Conservation (phyloP, 805 yeast genomes). For the Dipodascopsis uninucleata region DNA sequence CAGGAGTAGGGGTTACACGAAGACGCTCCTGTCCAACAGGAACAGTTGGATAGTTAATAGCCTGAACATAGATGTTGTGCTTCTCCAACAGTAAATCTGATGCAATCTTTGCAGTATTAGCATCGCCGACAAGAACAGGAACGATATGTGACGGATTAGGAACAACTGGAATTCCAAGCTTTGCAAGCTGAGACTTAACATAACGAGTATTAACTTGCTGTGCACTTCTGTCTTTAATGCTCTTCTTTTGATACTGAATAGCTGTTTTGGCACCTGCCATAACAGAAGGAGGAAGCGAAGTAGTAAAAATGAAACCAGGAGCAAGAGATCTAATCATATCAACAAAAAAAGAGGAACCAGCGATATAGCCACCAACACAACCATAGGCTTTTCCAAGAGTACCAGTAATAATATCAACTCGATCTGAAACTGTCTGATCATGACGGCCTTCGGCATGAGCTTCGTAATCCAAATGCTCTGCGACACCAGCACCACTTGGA, state of each 20-base stretch:
- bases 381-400: conserved; percentile 97
- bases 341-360: conserved; percentile 75
- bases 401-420: conserved; percentile 95
- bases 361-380: conserved; percentile 95
- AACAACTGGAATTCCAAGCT: conserved; percentile 85
- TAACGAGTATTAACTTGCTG: conserved; percentile 85
- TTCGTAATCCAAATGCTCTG: conserved; percentile 90
- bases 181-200: conserved; percentile 67
- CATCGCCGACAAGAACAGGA: conserved; percentile 92
- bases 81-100: conserved; percentile 82
- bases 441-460: conserved; percentile 66
- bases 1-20: conserved; percentile 98
- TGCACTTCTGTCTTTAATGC: conserved; percentile 69
- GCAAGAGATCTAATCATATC: conserved; percentile 97
- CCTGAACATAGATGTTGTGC: conserved; percentile 91
- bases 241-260: conserved; percentile 74
- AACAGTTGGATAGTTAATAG: conserved; percentile 97
- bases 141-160: conserved; percentile 98
- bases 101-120: conserved; percentile 85
- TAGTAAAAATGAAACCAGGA: conserved; percentile 96
- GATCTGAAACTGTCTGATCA: conserved; percentile 69
- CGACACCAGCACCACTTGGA: conserved; percentile 99
- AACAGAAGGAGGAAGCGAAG: conserved; percentile 93
- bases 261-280: conserved; percentile 95
- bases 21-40: conserved; percentile 93